phyloP scores from a whole-genome alignment of 1,284 basidiomycete genomes.

The Mycosarcoma mackinlayi region DNA sequence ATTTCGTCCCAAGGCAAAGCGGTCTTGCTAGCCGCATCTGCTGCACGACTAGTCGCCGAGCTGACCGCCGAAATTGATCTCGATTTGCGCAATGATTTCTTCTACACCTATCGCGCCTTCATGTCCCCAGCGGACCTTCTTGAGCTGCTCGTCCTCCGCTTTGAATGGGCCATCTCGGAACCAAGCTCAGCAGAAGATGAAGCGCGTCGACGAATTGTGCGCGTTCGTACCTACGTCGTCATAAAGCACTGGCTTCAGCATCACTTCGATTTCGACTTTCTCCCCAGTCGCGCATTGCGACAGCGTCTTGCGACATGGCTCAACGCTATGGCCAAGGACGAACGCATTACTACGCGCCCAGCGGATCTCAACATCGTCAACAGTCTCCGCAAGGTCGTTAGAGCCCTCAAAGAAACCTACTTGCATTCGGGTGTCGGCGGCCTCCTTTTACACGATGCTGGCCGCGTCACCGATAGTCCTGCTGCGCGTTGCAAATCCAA shows the following conservation, averaged over 20 bases:
- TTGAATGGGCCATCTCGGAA: constrained; percentile 57
- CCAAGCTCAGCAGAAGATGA: constrained; percentile 48
- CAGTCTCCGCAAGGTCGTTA: constrained; percentile 55
- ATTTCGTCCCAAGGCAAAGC: constrained; percentile 11
- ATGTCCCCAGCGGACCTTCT: constrained; percentile 51
- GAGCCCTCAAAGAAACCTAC: constrained; percentile 56
- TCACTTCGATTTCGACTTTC: constrained; percentile 61
- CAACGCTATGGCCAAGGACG: constrained; percentile 47
- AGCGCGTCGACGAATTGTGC: constrained; percentile 56
- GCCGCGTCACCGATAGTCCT: constrained; percentile 24
- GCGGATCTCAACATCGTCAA: constrained; percentile 53
- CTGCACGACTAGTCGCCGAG: constrained; percentile 57
- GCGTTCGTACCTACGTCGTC: constrained; percentile 61
- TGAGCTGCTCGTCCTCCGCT: constrained; percentile 55
- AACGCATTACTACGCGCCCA: constrained; percentile 25
- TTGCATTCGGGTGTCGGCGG: constrained; percentile 50
- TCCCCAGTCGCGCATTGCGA: constrained; percentile 53
- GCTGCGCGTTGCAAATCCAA: constrained; percentile 21
- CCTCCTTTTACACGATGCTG: constrained; percentile 44
- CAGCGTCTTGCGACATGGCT: constrained; percentile 56
- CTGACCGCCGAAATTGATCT: constrained; percentile 62
- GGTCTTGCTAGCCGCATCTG: constrained; percentile 53
- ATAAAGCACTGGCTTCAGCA: constrained; percentile 61
- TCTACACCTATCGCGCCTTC: constrained; percentile 60
- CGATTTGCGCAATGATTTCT: constrained; percentile 57